Conservation (phyloP, 352 stramenopile genomes). For the Globisporangium sylvaticum region DNA sequence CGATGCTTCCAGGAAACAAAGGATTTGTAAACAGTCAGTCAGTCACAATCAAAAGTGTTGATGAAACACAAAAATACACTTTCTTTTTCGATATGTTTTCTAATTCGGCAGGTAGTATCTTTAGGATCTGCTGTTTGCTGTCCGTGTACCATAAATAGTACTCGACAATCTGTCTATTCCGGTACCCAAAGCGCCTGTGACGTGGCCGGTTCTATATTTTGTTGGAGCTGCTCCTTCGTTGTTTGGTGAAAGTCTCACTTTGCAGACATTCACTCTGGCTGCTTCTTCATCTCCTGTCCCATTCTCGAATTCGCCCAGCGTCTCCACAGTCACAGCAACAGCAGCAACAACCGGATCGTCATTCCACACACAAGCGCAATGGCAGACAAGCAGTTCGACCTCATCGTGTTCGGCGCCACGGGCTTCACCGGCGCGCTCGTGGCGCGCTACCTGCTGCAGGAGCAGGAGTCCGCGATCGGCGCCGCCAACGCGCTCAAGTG, state of each 20-base stretch:
- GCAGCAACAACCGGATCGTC: too few relatives aligned
- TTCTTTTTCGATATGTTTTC: not conserved
- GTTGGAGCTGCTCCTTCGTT: not conserved
- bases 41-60: not conserved
- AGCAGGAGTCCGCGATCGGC: conserved; percentile 31
- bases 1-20: too few relatives aligned
- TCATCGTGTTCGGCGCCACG: conserved; percentile 87
- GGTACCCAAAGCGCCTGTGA: not conserved
- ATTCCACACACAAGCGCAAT: not conserved
- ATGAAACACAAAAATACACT: not conserved
- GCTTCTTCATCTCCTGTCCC: not conserved
- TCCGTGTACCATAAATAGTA: not conserved
- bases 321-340: not conserved
- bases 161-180: not conserved
- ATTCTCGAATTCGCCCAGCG: not conserved
- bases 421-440: conserved; percentile 87
- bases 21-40: too few relatives aligned
- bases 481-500: conserved; percentile 56
- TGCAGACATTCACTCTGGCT: conserved; percentile 1
- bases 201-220: not conserved
- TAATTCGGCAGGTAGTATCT: not conserved
- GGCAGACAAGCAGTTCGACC: conserved; percentile 36
- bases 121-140: not conserved
- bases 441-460: conserved; percentile 54
- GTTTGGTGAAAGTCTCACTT: not conserved